Conservation (phyloP, 805 yeast species). For the Candida qinlingensis region DNA sequence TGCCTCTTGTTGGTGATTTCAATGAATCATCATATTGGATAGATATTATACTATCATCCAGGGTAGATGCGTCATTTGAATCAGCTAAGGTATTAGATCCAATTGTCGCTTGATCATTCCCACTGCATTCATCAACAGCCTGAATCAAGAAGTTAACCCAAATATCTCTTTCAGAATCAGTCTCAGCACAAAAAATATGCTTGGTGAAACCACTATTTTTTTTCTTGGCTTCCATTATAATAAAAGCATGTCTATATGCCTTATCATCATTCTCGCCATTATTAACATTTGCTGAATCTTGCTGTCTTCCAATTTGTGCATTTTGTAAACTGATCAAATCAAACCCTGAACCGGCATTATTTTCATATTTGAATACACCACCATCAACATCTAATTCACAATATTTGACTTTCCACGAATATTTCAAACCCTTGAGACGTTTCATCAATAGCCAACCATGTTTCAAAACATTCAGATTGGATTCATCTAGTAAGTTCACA, state of each 20-base stretch:
- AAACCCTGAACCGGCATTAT: conserved; percentile 43
- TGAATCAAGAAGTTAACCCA: conserved; percentile 54
- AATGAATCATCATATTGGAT: conserved; percentile 6
- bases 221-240: conserved; percentile 43
- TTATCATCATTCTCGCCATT: conserved; percentile 12
- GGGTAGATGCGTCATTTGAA: too few species aligned
- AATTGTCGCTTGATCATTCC: background rate
- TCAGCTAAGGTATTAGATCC: too few species aligned
- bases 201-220: conserved; percentile 31
- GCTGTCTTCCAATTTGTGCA: conserved; percentile 53
- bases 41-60: background rate
- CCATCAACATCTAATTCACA: conserved; percentile 52
- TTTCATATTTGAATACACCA: conserved; percentile 51
- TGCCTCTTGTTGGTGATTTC: background rate
- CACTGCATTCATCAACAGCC: conserved; percentile 21
- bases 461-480: conserved; percentile 45
- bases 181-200: conserved; percentile 74
- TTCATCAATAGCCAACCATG: conserved; percentile 64
- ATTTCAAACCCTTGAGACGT: conserved; percentile 53
- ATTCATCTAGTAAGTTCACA: conserved; percentile 51
- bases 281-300: conserved; percentile 19
- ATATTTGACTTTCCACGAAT: conserved; percentile 64
- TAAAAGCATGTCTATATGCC: conserved; percentile 53
- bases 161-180: conserved; percentile 65
- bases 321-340: conserved; percentile 48